Evolutionary conservation across 1,139 yeast genomes (phyloP), one percentile per base, ranked within the genome.

Genomic region (Diutina catenulata): DNA sequence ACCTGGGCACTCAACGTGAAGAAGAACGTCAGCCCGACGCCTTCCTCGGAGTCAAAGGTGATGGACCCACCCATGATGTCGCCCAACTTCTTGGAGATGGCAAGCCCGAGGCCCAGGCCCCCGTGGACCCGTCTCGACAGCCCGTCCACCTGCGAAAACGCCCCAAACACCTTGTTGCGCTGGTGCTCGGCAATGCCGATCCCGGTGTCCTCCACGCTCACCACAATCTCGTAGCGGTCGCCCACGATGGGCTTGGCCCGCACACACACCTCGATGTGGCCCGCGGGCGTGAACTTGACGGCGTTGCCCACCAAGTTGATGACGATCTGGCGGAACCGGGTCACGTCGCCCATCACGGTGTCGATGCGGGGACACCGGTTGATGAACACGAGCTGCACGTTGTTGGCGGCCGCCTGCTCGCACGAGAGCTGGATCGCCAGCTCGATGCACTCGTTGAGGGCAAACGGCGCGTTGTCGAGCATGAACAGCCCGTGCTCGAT

Each of bases 71-170:
- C 76, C 80, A 75, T 74, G 26, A 73, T 50, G 40, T 73, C 77
- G 1, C 74, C 71, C 24, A 74, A 57, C 49, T 70, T 72, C 47
- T 73, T 74, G 14, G 77, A 70, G 38, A 75, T 74, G 0, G 80
- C 75, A 35, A 75, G 54, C 1, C 81, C 80, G 15, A 75, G 55
- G 0, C 81, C 81, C 0, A 79, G 63, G 2, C 81, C 81, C 10
- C 80, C 80, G 53, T 63, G 70, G 3, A 59, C 69, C 42, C 81
- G 57, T 43, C 73, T 60, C 1, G 77, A 64, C 2, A 78, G 71
- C 1, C 77, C 77, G 49, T 75, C 80, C 15, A 72, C 78, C 51
- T 74, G 80, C 28, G 74, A 69, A 47, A 75, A 75, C 1, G 76
- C 76, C 5, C 75, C 70, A 52, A 75, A 75, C 1, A 74, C 69